Evolutionary conservation across 495 filamentous ascomycete species (phyloP), one percentile per base, ranked within the genome.

Genomic region (Penicillium pulvis): DNA sequence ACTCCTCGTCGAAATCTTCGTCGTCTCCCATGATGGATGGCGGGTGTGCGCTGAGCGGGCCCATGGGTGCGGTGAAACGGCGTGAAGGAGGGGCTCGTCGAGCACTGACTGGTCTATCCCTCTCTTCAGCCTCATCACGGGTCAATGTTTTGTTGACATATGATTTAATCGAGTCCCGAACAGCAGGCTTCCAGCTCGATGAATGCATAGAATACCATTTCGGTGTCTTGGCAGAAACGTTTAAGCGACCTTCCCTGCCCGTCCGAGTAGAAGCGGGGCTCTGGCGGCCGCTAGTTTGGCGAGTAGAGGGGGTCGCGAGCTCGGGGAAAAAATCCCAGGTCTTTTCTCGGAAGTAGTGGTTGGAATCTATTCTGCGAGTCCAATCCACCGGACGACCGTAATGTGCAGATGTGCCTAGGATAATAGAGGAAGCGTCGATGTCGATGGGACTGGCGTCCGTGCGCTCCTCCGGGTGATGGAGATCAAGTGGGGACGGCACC

Each of bases 301-400:
- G 17, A 14, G 64, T 57, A 2, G 71, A 71, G 70, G 72, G 0
- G 16, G 68, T 67, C 1, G 73, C 77, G 24, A 80, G 45, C 57
- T 80, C 77, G 6, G 77, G 77, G 61, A 80, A 80, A 65, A 76
- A 75, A 56, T 79, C 75, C 75, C 75, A 80, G 55, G 76, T 79
- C 63, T 80, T 80, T 42, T 80, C 77, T 10, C 77, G 69, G 50
- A 80, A 80, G 44, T 80, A 80, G 52, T 79, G 77, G 43, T 71
- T 80, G 26, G 39, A 44, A 1, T 72, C 74, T 1, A 54, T 51
- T 4, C 63, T 66, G 26, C 62, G 60, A 12, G 48, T 51, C 71
- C 69, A 74, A 12, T 60, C 59, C 1, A 63, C 46, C 0, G 65
- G 67, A 12, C 62, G 66, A 0, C 64, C 68, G 48, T 70, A 71